Base-by-base conservation (phyloP, 2,329 filamentous ascomycete genomes). In the Pestalotiopsis sp. region DNA sequence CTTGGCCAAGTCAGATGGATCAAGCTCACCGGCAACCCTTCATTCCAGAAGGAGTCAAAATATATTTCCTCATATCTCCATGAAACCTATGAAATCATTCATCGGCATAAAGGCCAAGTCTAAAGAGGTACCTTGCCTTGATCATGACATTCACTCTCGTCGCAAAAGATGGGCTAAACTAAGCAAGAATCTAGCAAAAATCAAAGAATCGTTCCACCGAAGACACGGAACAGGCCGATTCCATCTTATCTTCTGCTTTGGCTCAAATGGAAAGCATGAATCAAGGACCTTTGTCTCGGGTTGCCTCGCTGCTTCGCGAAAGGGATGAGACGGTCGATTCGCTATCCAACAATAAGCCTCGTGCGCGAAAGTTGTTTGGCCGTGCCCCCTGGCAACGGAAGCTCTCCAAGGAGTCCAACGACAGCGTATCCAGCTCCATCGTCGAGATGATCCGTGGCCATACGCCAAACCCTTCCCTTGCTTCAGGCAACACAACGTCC, bases 401-500 rank as follows among this genome's bases (percentile, higher is more conserved):
- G 67, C 71, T 75, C 20, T 83, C 82, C 0, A 73, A 66, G 7
- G 77, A 77, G 3, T 83, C 82, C 0, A 71, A 74, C 24, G 78
- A 71, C 68, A 83, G 78, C 64, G 75, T 78, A n/a, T 76, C 80
- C 10, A 84, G 82, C 69, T 84, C 82, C 3, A 70, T 83, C 9
- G 76, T 78, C 35, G 79, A 81, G 10, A 72, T 82, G 4, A 73
- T 83, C 48, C 77, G 75, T n/a, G 80, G 79, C 17, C 71, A 71
- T 26, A 80, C 79, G 4, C 79, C 78, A 1, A 74, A 76, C 20
- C 69, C 70, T 6, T 78, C 76, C 1, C 77, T 78, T 17, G 66
- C 66, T 2, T 71, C 74, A 11, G 58, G 38, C 17, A 10, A 38
- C 5, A 35, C 30, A 35, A 60, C 58, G 11, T n/a, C n/a, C 17